A percentile compares a stretch with the other conserved stretches of the same genome.
Conservation (phyloP, 371 early-diverging fungal species). For the Mortierella sp. region DNA sequence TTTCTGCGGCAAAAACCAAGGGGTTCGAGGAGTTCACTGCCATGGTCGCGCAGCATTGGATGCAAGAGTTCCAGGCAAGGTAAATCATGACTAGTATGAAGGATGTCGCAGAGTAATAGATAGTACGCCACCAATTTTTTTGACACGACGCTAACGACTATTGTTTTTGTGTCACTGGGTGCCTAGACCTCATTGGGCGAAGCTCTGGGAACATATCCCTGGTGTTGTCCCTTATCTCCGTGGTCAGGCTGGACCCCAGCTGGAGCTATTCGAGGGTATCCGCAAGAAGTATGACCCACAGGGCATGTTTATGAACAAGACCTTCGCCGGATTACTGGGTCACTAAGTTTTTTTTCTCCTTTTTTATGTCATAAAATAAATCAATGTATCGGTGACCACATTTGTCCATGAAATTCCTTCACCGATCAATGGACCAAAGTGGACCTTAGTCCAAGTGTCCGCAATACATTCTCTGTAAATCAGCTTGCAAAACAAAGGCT, state of each 20-base stretch:
- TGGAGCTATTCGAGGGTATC: slow-evolving; percentile 41
- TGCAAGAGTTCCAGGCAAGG: slow-evolving; percentile 47
- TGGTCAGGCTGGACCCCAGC: slow-evolving; percentile 14
- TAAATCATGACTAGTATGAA: slow-evolving; percentile 13
- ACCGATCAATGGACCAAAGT: no score
- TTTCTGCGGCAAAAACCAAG: slow-evolving; percentile 30
- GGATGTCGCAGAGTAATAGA: neutral
- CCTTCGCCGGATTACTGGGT: slow-evolving; percentile 36
- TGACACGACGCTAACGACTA: neutral
- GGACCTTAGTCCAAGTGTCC: no score
- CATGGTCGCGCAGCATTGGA: slow-evolving; percentile 45
- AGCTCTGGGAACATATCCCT: slow-evolving; percentile 48
- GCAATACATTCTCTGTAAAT: no score
- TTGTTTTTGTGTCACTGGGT: neutral
- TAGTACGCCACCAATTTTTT: no score
- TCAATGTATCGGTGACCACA: no score
- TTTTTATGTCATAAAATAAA: no score
- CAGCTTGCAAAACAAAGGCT: no score
- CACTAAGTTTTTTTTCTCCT: no score
- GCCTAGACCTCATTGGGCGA: slow-evolving; percentile 55
- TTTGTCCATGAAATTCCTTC: no score
- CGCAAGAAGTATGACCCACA: slow-evolving; percentile 57
- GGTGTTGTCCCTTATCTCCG: slow-evolving; percentile 33
- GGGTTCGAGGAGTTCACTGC: slow-evolving; percentile 48
- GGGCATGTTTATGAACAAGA: slow-evolving; percentile 49